Conservation (phyloP, 2,329 filamentous ascomycete species). For the Daldinia eschscholtzii region DNA sequence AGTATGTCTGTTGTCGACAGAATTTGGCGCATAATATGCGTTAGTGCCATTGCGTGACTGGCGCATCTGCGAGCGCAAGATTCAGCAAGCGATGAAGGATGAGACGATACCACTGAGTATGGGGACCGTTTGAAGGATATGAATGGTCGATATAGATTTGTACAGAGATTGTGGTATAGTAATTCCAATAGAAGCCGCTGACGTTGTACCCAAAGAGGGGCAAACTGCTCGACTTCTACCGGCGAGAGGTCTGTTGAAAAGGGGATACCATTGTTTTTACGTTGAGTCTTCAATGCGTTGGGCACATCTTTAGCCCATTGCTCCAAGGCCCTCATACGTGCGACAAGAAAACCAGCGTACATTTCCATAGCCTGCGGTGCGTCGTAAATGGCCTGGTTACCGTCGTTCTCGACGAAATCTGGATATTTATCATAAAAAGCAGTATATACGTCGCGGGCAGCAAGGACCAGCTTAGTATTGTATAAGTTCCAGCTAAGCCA, state of each 20-base stretch:
- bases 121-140: constrained; percentile 52
- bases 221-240: constrained; percentile 53
- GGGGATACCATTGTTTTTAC: constrained; percentile 47
- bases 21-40: constrained; percentile 54
- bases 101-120: not conserved
- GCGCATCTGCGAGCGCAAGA: constrained; percentile 46
- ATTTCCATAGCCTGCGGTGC: constrained; percentile 46
- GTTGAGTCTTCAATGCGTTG: constrained; percentile 50
- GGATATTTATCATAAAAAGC: constrained; percentile 54
- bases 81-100: constrained; percentile 18
- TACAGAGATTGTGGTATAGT: constrained; percentile 55
- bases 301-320: constrained; percentile 55
- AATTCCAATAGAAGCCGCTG: constrained; percentile 57
- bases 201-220: constrained; percentile 56
- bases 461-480: constrained; percentile 53
- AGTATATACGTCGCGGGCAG: constrained; percentile 50
- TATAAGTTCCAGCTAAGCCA: constrained; percentile 56
- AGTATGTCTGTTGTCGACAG: constrained; percentile 51
- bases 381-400: constrained; percentile 13
- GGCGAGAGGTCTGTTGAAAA: constrained; percentile 52
- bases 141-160: constrained; percentile 56
- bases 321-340: constrained; percentile 43
- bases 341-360: constrained; percentile 29
- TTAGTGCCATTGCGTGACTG: constrained; percentile 54
- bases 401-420: constrained; percentile 41